Base-by-base conservation (phyloP, 768 basidiomycete genomes). In the Amanita thiersii region DNA sequence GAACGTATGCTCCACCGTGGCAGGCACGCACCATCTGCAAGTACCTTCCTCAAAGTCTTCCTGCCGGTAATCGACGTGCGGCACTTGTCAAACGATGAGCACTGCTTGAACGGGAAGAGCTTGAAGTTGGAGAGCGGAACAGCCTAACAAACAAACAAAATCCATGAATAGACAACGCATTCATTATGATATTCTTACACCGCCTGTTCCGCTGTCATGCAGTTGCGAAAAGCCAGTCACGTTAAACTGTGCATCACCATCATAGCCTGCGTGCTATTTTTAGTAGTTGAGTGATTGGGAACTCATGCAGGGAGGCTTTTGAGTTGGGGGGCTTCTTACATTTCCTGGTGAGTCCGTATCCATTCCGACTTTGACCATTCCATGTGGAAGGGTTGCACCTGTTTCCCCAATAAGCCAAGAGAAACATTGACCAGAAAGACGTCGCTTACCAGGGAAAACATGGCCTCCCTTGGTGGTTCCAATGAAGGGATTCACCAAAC, bases 301-400 rank as follows among this genome's bases (percentile, higher is more conserved):
- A 4, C n/a, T 14, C 5, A 17, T 25, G 29, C 19, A 11, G 12
- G n/a, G 31, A 3, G 23, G 11, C 14, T 14, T 25, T 4, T n/a
- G 14, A 23, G 23, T 12, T 20, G 9, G 31, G 23, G n/a, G 39
- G 14, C 10, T 18, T 53, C 65, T 24, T 48, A 77, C 77, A 52
- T 76, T 76, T 51, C 69, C 73, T 2, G 77, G 74, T 9, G 77
- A 77, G 50, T 81, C 75, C 0, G 78, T 80, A 51, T 82, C 79
- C 70, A 80, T 72, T 5, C 79, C 79, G 2, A 62, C 69, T 59
- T 82, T 82, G 11, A 73, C 68, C 79, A 81, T 77, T n/a, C 80
- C 79, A 57, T 81, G 78, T 2, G 80, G 80, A 15, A 78, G 51
- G 2, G 76, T 80, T 0, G 76, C 78, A 31, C 79, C 79, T 77